Conservation (phyloP, 495 filamentous ascomycete species). For the Monascus purpureus region DNA sequence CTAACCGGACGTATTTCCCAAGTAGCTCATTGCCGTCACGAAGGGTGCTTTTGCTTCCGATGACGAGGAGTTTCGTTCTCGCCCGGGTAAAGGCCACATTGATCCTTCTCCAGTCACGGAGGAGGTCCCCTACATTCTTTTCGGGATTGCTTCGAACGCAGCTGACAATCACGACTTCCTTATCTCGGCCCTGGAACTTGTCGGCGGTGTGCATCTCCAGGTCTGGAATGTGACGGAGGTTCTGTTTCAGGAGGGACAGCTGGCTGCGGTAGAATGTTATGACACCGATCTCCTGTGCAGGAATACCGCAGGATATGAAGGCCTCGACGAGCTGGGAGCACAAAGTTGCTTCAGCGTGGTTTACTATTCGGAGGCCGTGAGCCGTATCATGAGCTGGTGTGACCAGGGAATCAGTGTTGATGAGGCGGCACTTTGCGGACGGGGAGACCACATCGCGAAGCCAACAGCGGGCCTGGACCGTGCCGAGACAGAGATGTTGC, state of each 20-base stretch:
- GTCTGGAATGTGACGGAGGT: conserved; percentile 33
- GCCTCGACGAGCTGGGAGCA: conserved; percentile 64
- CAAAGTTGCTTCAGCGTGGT: conserved; percentile 63
- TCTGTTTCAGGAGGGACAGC: conserved; percentile 48
- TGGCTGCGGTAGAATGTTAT: conserved; percentile 98
- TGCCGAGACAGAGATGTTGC: conserved; percentile 36
- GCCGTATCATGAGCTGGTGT: conserved; percentile 51
- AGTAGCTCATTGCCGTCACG: conserved; percentile 61
- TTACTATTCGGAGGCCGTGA: conserved; percentile 73
- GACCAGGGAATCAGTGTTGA: conserved; percentile 72
- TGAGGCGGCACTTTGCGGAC: conserved; percentile 56
- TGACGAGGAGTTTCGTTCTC: conserved; percentile 73
- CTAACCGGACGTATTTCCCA: conserved; percentile 55
- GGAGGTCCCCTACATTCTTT: conserved; percentile 67
- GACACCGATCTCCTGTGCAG: conserved; percentile 71
- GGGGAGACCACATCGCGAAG: conserved; percentile 63
- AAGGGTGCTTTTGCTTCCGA: conserved; percentile 70
- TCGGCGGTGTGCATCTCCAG: conserved; percentile 96
- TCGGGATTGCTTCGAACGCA: conserved; percentile 77
- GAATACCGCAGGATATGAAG: conserved; percentile 60
- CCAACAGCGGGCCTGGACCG: conserved; percentile 52
- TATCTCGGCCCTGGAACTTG: conserved; percentile 91
- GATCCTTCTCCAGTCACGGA: conserved; percentile 84
- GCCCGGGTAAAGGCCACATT: conserved; percentile 93
- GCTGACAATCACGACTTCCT: conserved; percentile 74